Conservation (phyloP, 1,284 basidiomycete genomes). For the Cryptococcus neoformans region DNA sequence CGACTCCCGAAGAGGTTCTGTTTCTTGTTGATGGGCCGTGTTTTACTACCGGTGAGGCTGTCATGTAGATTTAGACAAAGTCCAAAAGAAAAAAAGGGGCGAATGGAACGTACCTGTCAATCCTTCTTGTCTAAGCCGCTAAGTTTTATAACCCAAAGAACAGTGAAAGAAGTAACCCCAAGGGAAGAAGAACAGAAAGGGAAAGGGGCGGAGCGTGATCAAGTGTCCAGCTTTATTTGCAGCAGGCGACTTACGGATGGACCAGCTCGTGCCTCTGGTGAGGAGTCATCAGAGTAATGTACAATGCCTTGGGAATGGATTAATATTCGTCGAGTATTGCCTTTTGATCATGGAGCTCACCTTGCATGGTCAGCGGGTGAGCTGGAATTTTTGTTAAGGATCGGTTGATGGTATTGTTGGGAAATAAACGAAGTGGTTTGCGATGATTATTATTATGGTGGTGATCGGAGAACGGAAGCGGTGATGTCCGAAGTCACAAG, state of each 20-base stretch:
- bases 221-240: slow-evolving; percentile 5
- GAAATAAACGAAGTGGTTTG: no score
- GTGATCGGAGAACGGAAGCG: no score
- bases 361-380: no score
- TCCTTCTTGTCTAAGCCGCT: slow-evolving; percentile 11
- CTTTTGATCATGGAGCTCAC: no score
- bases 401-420: no score
- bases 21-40: background rate
- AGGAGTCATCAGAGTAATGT: slow-evolving; percentile 28
- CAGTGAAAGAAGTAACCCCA: background rate
- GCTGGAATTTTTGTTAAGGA: no score
- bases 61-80: background rate
- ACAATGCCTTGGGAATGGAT: slow-evolving; percentile 16
- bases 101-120: slow-evolving; percentile 4
- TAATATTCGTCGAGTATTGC: no score
- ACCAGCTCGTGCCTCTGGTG: slow-evolving; percentile 12
- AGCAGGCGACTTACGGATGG: slow-evolving; percentile 24
- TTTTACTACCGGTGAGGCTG: background rate
- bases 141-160: background rate
- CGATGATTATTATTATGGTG: no score
- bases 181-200: no score
- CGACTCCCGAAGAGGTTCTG: slow-evolving; percentile 4
- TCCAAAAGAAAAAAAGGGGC: background rate
- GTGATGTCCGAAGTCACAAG: no score
- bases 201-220: slow-evolving; percentile 30